Evolutionary conservation across 2,329 filamentous ascomycete genomes (phyloP).

Genomic region (Cladosporium phlei): DNA sequence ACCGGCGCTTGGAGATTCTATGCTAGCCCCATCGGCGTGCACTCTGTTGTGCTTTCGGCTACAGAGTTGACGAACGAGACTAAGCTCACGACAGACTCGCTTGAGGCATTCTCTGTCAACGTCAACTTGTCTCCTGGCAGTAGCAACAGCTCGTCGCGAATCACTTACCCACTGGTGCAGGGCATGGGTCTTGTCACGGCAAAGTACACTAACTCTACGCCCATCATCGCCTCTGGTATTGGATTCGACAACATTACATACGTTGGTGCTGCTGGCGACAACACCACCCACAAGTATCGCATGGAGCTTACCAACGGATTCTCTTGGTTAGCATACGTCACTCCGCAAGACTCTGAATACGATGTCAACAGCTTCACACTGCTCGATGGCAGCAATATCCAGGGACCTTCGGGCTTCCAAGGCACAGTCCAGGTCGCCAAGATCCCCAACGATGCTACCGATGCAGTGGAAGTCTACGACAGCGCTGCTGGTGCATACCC

Average conservation of each 20-base stretch:
- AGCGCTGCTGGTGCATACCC: conserved; percentile 71
- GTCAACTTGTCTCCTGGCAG: conserved; percentile 60
- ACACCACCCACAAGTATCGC: conserved; percentile 69
- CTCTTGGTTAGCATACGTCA: conserved; percentile 76
- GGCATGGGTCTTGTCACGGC: conserved; percentile 86
- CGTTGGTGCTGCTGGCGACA: conserved; percentile 50
- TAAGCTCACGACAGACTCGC: conserved; percentile 48
- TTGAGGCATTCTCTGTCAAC: conserved; percentile 57
- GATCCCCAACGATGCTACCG: conserved; percentile 49
- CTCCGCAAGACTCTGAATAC: conserved; percentile 50
- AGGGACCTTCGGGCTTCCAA: conserved; percentile 63
- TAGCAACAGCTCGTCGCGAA: conserved; percentile 47
- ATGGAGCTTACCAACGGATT: conserved; percentile 65
- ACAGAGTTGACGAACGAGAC: conserved; percentile 63
- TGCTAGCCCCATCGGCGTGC: conserved; percentile 74
- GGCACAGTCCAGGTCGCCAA: conserved; percentile 83
- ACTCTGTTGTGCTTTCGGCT: conserved; percentile 76
- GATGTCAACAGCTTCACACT: conserved; percentile 60
- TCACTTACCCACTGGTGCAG: conserved; percentile 80
- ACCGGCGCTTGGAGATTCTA: conserved; percentile 62
- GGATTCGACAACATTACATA: conserved; percentile 64
- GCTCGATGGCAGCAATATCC: conserved; percentile 59
- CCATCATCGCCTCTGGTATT: conserved; percentile 68
- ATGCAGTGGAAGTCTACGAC: conserved; percentile 68
- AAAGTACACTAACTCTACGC: conserved; percentile 64